These are phyloP conservation scores for Infundibulicybe gibba DNA, from an alignment of 768 basidiomycete genomes.

Conservation along the genomic window DNA sequence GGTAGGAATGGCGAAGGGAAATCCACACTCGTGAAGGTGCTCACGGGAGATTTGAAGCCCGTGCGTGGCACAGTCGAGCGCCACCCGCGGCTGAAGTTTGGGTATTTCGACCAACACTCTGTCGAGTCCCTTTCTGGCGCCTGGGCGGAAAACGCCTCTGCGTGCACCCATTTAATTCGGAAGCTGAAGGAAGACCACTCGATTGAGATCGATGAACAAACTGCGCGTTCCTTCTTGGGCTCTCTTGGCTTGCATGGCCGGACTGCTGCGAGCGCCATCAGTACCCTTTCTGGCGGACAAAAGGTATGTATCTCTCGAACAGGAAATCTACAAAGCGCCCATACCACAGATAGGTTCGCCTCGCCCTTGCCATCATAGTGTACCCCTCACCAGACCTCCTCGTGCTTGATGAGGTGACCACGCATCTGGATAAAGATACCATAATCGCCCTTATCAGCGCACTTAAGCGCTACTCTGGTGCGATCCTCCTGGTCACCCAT, in stretches of 20 bases:
- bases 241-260: constrained; percentile 39
- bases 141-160: constrained; percentile 26
- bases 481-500: constrained; percentile 62
- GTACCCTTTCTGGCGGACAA: constrained; percentile 53
- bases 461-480: constrained; percentile 49
- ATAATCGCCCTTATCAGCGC: constrained; percentile 52
- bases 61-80: constrained; percentile 42
- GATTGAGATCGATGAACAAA: constrained; percentile 9
- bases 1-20: constrained; percentile 42
- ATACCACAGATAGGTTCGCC: constrained; percentile 32
- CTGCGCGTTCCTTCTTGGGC: constrained; percentile 36
- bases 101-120: constrained; percentile 60
- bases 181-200: constrained; percentile 26
- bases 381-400: constrained; percentile 52
- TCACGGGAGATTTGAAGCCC: constrained; percentile 27
- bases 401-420: constrained; percentile 59
- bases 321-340: not conserved
- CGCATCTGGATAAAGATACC: constrained; percentile 65
- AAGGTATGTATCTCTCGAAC: constrained; percentile 24
- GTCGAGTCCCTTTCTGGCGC: constrained; percentile 38
- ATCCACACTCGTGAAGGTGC: constrained; percentile 33
- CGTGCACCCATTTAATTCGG: constrained; percentile 20
- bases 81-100: constrained; percentile 52
- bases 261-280: constrained; percentile 35
- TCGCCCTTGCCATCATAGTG: constrained; percentile 54